Conservation (phyloP, 306 rosid species). For the Fragaria vesca region DNA sequence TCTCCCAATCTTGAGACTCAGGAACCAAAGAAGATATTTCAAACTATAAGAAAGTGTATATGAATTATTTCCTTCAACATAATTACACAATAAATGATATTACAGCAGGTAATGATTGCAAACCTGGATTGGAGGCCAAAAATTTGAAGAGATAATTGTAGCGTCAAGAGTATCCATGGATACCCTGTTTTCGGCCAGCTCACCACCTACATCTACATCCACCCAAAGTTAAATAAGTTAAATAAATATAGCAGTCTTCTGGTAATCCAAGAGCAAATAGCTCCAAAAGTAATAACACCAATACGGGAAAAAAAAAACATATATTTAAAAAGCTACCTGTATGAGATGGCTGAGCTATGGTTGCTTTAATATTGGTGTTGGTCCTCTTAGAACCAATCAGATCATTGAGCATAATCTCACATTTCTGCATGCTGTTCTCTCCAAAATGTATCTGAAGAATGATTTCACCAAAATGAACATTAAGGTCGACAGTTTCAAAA, state of each 20-base stretch:
- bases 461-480: conserved; percentile 27
- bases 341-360: conserved; percentile 56
- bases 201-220: conserved; percentile 41
- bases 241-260: background rate
- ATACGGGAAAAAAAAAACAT: background rate
- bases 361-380: conserved; percentile 81
- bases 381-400: conserved; percentile 84
- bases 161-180: conserved; percentile 74
- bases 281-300: conserved; percentile 6
- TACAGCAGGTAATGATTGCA: background rate
- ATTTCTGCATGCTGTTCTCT: conserved; percentile 94
- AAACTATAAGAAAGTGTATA: background rate
- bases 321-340: conserved; percentile 39
- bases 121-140: conserved; percentile 99
- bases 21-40: background rate
- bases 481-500: conserved; percentile 13
- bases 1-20: background rate
- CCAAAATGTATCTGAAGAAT: conserved; percentile 86
- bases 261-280: background rate
- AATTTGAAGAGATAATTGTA: conserved; percentile 83
- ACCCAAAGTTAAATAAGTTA: conserved; percentile 20
- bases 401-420: conserved; percentile 96
- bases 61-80: background rate
- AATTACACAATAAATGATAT: conserved; percentile 12
- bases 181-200: conserved; percentile 37